Evolutionary conservation across 2,329 filamentous ascomycete genomes (phyloP).

Genomic region (Cordyceps tenuipes): DNA sequence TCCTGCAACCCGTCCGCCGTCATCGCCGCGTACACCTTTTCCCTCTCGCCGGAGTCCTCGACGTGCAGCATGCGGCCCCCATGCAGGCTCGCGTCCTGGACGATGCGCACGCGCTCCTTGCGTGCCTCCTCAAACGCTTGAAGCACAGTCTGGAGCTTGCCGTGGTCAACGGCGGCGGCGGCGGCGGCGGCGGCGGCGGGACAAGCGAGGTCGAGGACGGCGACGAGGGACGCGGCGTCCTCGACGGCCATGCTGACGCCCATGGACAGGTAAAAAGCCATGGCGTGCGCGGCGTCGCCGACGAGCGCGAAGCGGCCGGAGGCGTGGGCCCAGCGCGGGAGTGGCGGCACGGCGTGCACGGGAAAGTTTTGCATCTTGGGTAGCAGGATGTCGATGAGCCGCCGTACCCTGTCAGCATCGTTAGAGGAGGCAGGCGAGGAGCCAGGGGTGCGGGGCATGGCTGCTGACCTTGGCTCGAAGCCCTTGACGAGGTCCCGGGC

Average conservation of each 20-base stretch:
- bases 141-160: conserved; percentile 5
- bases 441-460: too few relatives aligned
- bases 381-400: conserved; percentile 6
- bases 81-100: conserved; percentile 15
- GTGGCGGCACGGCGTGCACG: conserved; percentile 13
- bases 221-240: conserved; percentile 14
- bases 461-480: conserved; percentile 4
- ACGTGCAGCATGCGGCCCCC: conserved; percentile 13
- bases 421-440: too few relatives aligned
- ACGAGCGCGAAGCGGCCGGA: conserved; percentile 14
- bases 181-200: not conserved
- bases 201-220: conserved; percentile 12
- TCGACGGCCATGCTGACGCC: conserved; percentile 17
- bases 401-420: conserved; percentile 7
- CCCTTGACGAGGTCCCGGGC: conserved; percentile 7
- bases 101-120: conserved; percentile 11
- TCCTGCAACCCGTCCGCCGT: not conserved
- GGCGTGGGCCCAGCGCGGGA: conserved; percentile 12
- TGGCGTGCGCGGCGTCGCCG: conserved; percentile 16
- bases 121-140: conserved; percentile 10
- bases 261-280: conserved; percentile 17
- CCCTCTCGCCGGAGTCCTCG: conserved; percentile 1
- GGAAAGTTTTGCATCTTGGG: conserved; percentile 16
- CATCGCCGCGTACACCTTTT: conserved; percentile 12
- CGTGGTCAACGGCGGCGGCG: not conserved